phyloP scores from a whole-genome alignment of 805 yeast species.

The Scheffersomyces spartinae region DNA sequence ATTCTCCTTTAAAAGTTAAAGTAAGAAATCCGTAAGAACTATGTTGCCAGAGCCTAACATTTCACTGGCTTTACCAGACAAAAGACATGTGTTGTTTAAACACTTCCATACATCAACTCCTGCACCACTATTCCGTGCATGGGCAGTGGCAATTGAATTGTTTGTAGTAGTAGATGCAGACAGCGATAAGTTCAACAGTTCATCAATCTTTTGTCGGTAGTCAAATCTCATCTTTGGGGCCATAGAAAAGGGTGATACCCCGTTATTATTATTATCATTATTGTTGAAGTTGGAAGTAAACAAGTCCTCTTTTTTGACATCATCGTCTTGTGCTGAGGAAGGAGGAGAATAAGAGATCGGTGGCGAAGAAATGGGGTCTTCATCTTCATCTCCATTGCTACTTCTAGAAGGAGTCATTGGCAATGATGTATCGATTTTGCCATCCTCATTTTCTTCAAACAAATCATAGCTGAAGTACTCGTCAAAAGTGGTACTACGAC shows the following conservation, averaged over 20 bases:
- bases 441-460: slow-evolving; percentile 6
- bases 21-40: slow-evolving; percentile 30
- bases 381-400: slow-evolving; percentile 7
- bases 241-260: slow-evolving; percentile 3
- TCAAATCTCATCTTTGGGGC: slow-evolving; percentile 21
- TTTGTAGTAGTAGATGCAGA: slow-evolving; percentile 7
- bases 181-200: slow-evolving; percentile 22
- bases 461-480: slow-evolving; percentile 25
- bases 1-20: slow-evolving; percentile 10
- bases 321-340: no score
- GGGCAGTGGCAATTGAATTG: no score
- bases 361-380: no score
- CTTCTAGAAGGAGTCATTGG: slow-evolving; percentile 5
- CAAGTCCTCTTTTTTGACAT: no score
- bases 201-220: slow-evolving; percentile 25
- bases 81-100: slow-evolving; percentile 22
- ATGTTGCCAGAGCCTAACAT: slow-evolving; percentile 31
- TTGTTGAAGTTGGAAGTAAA: slow-evolving; percentile 4
- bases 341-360: no score
- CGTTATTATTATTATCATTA: background rate
- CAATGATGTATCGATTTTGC: slow-evolving; percentile 2
- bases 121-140: slow-evolving; percentile 7
- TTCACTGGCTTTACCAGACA: slow-evolving; percentile 31
- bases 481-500: slow-evolving; percentile 17
- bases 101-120: slow-evolving; percentile 19